Evolutionary conservation across 768 basidiomycete genomes (phyloP), one percentile per base, ranked within the genome.

Genomic region (Mycena polygramma): DNA sequence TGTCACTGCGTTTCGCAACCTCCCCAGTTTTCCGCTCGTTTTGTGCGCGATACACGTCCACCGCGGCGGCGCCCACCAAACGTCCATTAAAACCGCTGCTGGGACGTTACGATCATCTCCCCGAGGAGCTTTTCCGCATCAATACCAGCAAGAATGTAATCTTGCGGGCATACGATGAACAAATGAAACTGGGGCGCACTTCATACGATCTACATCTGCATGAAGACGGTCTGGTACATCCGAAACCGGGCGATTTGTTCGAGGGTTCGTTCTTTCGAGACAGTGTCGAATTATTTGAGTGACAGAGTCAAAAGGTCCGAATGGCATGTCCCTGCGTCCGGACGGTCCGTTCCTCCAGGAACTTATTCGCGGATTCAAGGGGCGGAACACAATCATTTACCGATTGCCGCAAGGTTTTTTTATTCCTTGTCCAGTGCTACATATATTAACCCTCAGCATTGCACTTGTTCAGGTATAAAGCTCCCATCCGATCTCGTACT

Each of bases 121-220:
- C 58, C 26, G 58, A 59, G 45, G 58, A 59, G 43, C 58, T 59
- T 11, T 59, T 59, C 30, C 43, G 58, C 43, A 59, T 59, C 58
- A 48, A 59, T n/a, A 30, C 26, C 24, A 59, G 35, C 41, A 36
- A 48, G 24, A 59, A 59, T 55, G 36, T 55, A 17, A 22, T 55
- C 36, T 37, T 55, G 54, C 43, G 58, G 8, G 58, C 58, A 26
- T 59, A 46, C 37, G 54, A 59, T 30, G 45, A 59, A 30, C 58
- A 48, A 24, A 59, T 59, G 45, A 59, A 59, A 30, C 58, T 35
- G 24, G 58, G 43, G 2, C 54, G 37, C 30, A 55, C 54, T 19
- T 55, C 54, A 17, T 59, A 59, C 48, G 58, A 59, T n/a, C n/a
- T 55, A 14, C 36, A 55, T 59, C 58, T 59, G 43, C 43, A 59